These are phyloP conservation scores for Hypoxylon intermedium DNA, from an alignment of 495 filamentous ascomycete species.

Conservation along the genomic window DNA sequence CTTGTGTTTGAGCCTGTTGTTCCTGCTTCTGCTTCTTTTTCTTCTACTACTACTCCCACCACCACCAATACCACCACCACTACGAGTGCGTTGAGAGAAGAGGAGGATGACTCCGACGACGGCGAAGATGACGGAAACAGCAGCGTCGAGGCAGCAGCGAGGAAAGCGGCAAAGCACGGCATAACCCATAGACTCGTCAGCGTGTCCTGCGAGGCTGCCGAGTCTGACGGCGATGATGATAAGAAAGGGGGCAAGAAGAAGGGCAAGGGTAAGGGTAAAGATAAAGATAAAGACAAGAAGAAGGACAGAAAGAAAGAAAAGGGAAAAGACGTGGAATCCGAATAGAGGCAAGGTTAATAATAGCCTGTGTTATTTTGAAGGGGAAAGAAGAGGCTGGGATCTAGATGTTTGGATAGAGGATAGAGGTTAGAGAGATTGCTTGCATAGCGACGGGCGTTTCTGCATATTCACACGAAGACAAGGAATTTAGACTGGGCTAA, in stretches of 20 bases:
- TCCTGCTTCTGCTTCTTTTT: background rate
- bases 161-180: constrained; percentile 25
- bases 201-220: constrained; percentile 21
- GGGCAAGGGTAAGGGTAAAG: constrained; percentile 10
- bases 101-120: constrained; percentile 29
- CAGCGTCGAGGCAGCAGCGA: no score
- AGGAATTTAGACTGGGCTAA: background rate
- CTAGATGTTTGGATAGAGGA: background rate
- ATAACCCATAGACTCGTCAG: constrained; percentile 39
- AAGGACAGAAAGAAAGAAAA: constrained; percentile 24
- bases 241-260: constrained; percentile 9
- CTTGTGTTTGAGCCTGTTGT: constrained; percentile 65
- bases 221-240: background rate
- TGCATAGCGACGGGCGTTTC: constrained; percentile 21
- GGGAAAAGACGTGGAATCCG: constrained; percentile 27
- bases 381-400: background rate
- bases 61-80: no score
- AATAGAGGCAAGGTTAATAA: background rate
- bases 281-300: constrained; percentile 11
- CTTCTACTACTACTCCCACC: background rate
- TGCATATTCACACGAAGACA: background rate
- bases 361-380: no score
- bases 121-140: constrained; percentile 20
- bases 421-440: background rate
- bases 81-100: background rate